These are phyloP conservation scores for Nakazawaea wickerhamii DNA, from an alignment of 805 yeast genomes.

Conservation along the genomic window DNA sequence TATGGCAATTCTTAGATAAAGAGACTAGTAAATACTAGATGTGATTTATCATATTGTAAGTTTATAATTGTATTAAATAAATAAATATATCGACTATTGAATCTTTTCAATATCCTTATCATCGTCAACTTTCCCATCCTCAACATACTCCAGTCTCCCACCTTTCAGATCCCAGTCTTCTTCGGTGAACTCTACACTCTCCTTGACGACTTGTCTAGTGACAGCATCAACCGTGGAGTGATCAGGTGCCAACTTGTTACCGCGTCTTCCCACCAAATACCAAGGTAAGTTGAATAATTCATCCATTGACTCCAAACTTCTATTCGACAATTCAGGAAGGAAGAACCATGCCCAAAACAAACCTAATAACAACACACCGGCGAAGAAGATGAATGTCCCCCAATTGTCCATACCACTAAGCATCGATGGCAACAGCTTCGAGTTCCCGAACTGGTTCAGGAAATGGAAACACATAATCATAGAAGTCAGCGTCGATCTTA, in stretches of 20 bases:
- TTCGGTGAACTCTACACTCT: not conserved
- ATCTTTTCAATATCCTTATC: constrained; percentile 4
- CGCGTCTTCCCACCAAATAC: constrained; percentile 52
- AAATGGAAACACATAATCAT: constrained; percentile 51
- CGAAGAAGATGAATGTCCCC: constrained; percentile 50
- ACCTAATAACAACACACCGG: constrained; percentile 35
- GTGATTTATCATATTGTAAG: no score
- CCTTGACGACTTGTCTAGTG: constrained; percentile 6
- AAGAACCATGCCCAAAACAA: constrained; percentile 44
- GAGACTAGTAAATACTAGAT: not conserved
- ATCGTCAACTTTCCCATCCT: constrained; percentile 1
- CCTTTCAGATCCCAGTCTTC: constrained; percentile 13
- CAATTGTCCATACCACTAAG: constrained; percentile 36
- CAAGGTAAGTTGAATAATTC: constrained; percentile 49
- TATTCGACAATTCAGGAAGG: constrained; percentile 46
- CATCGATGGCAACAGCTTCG: constrained; percentile 44
- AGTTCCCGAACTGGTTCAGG: constrained; percentile 45
- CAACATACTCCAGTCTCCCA: constrained; percentile 10
- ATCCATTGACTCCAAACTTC: constrained; percentile 48
- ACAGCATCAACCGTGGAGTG: constrained; percentile 26
- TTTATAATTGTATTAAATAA: no score
- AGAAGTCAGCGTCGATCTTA: constrained; percentile 21
- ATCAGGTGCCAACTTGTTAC: constrained; percentile 48
- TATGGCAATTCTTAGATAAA: not conserved
- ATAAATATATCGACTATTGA: no score